A percentile compares a stretch with the other conserved stretches of the same genome.
phyloP scores from a whole-genome alignment of 192 early-diverging fungal species.

The Kappamyces sp. region DNA sequence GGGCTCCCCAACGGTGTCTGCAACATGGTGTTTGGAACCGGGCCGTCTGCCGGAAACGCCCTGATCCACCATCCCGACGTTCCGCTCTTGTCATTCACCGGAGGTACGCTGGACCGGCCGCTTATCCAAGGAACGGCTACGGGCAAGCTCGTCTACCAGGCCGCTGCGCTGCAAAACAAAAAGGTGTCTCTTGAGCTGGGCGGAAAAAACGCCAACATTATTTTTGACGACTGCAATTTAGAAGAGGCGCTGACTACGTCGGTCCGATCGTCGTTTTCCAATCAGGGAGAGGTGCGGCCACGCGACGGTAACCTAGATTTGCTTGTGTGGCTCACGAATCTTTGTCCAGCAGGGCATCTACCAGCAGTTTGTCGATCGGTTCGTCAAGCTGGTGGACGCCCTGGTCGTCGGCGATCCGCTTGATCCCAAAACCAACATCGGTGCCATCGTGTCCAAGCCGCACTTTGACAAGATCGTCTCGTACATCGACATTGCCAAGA shows the following conservation, averaged over 20 bases:
- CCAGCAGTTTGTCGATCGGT: conserved; percentile 56
- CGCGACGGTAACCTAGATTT: neutral
- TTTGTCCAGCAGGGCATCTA: conserved; percentile 66
- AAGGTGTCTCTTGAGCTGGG: conserved; percentile 76
- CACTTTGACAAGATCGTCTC: conserved; percentile 65
- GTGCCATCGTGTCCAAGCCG: conserved; percentile 64
- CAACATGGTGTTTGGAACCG: conserved; percentile 77
- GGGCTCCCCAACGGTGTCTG: conserved; percentile 76
- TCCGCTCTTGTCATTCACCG: conserved; percentile 68
- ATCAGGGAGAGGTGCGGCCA: conserved; percentile 70
- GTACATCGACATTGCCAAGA: conserved; percentile 58
- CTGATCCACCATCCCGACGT: conserved; percentile 66
- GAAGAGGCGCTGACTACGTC: conserved; percentile 63
- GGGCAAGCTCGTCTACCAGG: conserved; percentile 54
- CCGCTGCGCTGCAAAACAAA: conserved; percentile 62
- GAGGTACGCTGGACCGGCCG: conserved; percentile 41
- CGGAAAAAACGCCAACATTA: conserved; percentile 76
- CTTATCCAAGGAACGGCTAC: conserved; percentile 46
- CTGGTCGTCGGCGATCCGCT: conserved; percentile 67
- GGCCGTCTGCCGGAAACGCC: conserved; percentile 58
- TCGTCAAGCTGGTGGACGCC: conserved; percentile 38
- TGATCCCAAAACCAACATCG: conserved; percentile 55
- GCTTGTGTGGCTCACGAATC: conserved; percentile 52
- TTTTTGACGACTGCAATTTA: conserved; percentile 72
- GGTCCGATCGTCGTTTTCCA: conserved; percentile 60